These are phyloP conservation scores for Verbascum thapsus DNA, from an alignment of 257 asterid species.

Conservation along the genomic window DNA sequence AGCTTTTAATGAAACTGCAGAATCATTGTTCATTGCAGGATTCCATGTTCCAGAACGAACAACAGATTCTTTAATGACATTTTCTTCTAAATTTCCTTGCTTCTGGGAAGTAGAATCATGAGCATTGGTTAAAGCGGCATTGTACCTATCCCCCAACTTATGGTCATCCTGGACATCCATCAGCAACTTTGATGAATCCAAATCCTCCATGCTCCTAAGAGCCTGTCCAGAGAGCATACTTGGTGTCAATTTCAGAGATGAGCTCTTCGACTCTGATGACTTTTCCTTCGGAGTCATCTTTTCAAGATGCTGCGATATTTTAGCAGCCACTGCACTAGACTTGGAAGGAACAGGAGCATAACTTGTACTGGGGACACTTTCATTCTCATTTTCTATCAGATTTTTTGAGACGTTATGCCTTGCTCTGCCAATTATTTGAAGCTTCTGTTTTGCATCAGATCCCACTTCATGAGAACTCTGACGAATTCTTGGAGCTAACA, in stretches of 20 bases:
- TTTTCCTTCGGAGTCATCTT: slow-evolving; percentile 70
- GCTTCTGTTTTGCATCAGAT: slow-evolving; percentile 50
- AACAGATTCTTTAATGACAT: slow-evolving; percentile 31
- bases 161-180: slow-evolving; percentile 40
- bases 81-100: slow-evolving; percentile 38
- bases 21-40: slow-evolving; percentile 30
- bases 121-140: slow-evolving; percentile 33
- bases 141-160: slow-evolving; percentile 43
- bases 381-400: slow-evolving; percentile 44
- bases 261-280: slow-evolving; percentile 59
- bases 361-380: slow-evolving; percentile 51
- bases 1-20: slow-evolving; percentile 32
- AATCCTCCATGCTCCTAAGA: slow-evolving; percentile 59
- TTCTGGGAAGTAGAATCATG: slow-evolving; percentile 36
- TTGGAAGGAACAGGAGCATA: slow-evolving; percentile 57
- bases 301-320: slow-evolving; percentile 81
- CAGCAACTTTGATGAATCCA: slow-evolving; percentile 53
- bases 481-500: slow-evolving; percentile 41
- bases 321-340: slow-evolving; percentile 79
- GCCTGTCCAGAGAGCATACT: slow-evolving; percentile 62
- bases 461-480: slow-evolving; percentile 40
- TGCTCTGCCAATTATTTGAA: slow-evolving; percentile 37
- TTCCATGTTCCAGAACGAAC: slow-evolving; percentile 27
- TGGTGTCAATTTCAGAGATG: slow-evolving; percentile 49
- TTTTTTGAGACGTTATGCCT: slow-evolving; percentile 32